Conservation (phyloP, 805 yeast genomes). For the Saturnispora quitensis region DNA sequence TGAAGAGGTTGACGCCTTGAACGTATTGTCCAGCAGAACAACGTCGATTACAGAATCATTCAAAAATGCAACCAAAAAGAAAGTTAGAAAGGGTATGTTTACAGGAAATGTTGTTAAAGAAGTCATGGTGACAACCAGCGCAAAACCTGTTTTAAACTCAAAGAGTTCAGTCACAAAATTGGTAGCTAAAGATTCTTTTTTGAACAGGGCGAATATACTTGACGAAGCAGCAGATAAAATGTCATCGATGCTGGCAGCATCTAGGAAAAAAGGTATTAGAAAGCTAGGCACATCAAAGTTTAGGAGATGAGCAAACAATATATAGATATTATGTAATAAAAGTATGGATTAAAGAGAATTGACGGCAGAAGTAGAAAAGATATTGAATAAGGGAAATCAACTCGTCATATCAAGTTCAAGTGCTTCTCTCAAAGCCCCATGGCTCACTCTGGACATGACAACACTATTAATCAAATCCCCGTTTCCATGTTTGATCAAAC, state of each 20-base stretch:
- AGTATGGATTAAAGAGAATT: not conserved
- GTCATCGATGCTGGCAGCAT: conserved; percentile 12
- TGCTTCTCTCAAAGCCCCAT: conserved; percentile 40
- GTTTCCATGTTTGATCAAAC: conserved; percentile 36
- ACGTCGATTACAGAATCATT: conserved; percentile 25
- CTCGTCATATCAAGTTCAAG: conserved; percentile 21
- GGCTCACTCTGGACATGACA: conserved; percentile 34
- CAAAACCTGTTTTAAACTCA: conserved; percentile 18
- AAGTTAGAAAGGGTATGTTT: conserved; percentile 15
- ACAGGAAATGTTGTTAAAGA: conserved; percentile 22
- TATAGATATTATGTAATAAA: not conserved
- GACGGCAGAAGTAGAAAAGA: not conserved
- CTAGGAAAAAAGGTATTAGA: conserved; percentile 12
- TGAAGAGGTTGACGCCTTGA: conserved; percentile 12
- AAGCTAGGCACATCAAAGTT: conserved; percentile 6
- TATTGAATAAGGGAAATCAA: not conserved
- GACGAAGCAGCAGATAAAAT: conserved; percentile 11
- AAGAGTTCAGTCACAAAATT: conserved; percentile 25
- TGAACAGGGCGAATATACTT: not conserved
- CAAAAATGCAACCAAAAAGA: conserved; percentile 12
- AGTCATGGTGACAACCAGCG: conserved; percentile 24
- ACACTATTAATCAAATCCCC: conserved; percentile 27
- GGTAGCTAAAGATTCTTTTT: conserved; percentile 9
- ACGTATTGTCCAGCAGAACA: conserved; percentile 19
- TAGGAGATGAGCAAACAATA: not conserved